Evolutionary conservation across 108 stramenopile genomes (phyloP), one percentile per base, ranked within the genome.

Genomic region (Fragilaria crotonensis): DNA sequence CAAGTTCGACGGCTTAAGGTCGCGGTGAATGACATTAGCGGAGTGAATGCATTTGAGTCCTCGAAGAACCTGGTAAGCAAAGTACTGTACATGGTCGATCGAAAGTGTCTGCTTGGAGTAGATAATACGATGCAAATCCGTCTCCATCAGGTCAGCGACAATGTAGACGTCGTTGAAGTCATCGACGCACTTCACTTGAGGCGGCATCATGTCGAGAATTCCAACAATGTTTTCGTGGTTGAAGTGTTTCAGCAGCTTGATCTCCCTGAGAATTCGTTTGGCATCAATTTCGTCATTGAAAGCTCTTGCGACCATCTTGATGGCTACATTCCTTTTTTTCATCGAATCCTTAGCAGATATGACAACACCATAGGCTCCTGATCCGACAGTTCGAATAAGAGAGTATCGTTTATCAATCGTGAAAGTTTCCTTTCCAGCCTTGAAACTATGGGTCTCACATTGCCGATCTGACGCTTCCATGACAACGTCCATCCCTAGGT

Each of bases 211-310:
- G 65, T 92, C 88, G 5, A 75, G 64, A 64, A 93, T 84, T 28
- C 75, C 75, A 7, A 96, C 81, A 66, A 97, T 86, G 62, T 97
- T 97, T 45, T 95, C 95, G 56, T 97, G 96, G 27, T 67, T 67
- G 28, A 95, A 73, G 64, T 93, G 90, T 51, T 95, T 91, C 47
- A 97, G 61, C 2, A 96, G 82, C 62, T 96, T 96, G 62, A 99
- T 97, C 80, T 99, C 99, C 17, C 99, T 79, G 9, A 99, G 76
- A 57, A 99, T 99, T 33, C 99, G 93, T 79, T 98, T 99, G 33
- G 99, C 99, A 66, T 99, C 99, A 41, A 97, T 89, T 58, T 97
- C 89, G 69, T 99, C 99, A 28, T 97, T 90, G 75, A 98, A 98
- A 4, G 89, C 89, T 57, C 72, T 80, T 2, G 96, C 89, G 4